Evolutionary conservation across 495 filamentous ascomycete species (phyloP).

Genomic region (Glarea lozoyensis): DNA sequence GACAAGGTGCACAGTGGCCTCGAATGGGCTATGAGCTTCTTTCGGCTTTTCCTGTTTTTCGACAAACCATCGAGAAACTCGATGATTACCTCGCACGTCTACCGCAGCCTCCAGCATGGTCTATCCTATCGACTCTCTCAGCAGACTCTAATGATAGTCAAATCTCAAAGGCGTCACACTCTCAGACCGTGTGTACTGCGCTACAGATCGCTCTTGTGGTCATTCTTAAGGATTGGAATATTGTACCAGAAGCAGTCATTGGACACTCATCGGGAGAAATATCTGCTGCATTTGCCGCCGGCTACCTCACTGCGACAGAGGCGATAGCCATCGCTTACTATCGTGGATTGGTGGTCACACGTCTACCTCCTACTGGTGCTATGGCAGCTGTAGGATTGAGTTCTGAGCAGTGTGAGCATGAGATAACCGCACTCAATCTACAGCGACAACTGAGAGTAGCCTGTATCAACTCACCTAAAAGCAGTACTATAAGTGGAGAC

Average conservation of each 20-base stretch:
- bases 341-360: constrained; percentile 14
- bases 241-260: constrained; percentile 42
- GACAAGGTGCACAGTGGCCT: constrained; percentile 34
- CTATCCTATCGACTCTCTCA: constrained; percentile 33
- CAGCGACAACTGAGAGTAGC: constrained; percentile 21
- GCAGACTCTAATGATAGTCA: constrained; percentile 15
- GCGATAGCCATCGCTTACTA: constrained; percentile 45
- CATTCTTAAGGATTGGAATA: constrained; percentile 41
- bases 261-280: constrained; percentile 62
- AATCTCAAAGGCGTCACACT: constrained; percentile 42
- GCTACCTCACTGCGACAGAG: constrained; percentile 36
- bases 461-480: constrained; percentile 47
- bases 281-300: constrained; percentile 41
- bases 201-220: constrained; percentile 46
- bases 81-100: constrained; percentile 17
- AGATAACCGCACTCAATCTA: constrained; percentile 17
- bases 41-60: constrained; percentile 12
- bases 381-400: constrained; percentile 43
- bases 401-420: constrained; percentile 28
- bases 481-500: constrained; percentile 50
- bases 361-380: constrained; percentile 19
- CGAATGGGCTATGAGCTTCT: constrained; percentile 49
- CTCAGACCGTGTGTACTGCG: constrained; percentile 46
- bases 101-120: constrained; percentile 22
- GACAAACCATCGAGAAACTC: constrained; percentile 25